Evolutionary conservation across 129 eudicot genomes (phyloP).

Genomic region (Cynara cardunculus): DNA sequence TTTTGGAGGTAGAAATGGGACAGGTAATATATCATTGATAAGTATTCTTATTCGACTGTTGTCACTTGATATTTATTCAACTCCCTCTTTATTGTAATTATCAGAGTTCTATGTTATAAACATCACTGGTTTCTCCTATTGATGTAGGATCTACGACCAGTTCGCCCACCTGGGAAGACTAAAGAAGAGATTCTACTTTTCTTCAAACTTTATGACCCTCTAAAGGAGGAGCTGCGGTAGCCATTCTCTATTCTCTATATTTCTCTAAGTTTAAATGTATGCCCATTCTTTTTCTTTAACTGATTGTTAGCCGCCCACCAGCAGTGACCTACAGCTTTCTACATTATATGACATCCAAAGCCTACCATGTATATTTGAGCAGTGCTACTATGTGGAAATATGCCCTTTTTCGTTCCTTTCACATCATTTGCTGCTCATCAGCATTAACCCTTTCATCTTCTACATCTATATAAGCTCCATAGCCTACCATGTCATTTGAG

Average conservation of each 20-base stretch:
- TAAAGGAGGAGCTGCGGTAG: slow-evolving; percentile 88
- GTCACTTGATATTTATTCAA: background rate
- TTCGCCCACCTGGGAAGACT: slow-evolving; percentile 64
- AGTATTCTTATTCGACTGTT: background rate
- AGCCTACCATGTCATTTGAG: background rate
- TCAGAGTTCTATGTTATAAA: background rate
- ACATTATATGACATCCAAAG: background rate
- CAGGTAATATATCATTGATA: slow-evolving; percentile 36
- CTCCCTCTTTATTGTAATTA: background rate
- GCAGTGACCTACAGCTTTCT: background rate
- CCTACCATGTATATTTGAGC: background rate
- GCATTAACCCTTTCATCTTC: background rate
- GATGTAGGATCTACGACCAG: slow-evolving; percentile 64
- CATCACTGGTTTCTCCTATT: slow-evolving; percentile 7
- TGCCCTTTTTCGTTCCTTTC: background rate
- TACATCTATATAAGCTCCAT: background rate
- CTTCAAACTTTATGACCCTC: slow-evolving; percentile 85
- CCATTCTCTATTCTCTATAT: background rate
- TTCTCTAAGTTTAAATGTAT: background rate
- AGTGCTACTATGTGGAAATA: background rate
- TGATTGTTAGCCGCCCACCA: background rate
- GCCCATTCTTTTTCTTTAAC: background rate
- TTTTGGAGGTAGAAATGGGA: slow-evolving; percentile 73
- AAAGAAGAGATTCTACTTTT: slow-evolving; percentile 85
- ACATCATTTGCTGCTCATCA: background rate